Base-by-base conservation (phyloP, 1,284 basidiomycete genomes). In the Sutorius eximius region DNA sequence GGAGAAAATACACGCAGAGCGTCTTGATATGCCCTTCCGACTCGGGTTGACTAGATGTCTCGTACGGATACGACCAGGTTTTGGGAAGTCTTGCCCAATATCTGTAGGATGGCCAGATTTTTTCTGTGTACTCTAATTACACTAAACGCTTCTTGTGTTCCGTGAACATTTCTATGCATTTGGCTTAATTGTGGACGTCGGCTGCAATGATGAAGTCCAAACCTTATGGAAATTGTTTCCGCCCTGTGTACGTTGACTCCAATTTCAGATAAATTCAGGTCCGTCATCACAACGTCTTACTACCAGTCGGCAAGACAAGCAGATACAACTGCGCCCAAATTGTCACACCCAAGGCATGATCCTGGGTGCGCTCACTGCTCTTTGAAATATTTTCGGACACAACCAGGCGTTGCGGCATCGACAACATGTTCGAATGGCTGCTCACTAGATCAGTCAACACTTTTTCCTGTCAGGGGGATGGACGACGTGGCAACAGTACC, bases 231-330 rank as follows among this genome's bases (percentile, higher is more conserved):
- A 57, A 44, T 45, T 36, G 44, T 42, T 49, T 51, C 45, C 50
- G 20, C 22, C 24, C 37, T 40, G 44, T 66, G 51, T 62, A 67
- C 57, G 47, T 57, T 52, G 53, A 55, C 10, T 22, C 61, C 55
- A 41, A 63, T 59, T 55, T 51, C 33, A 63, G 69, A 34, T 57
- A 71, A 54, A 68, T 71, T 68, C 57, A 68, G 66, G 69, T 45
- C 54, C 55, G 13, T 48, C 3, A 36, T 54, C 42, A 48, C 54
- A 36, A 29, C 49, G 45, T 48, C 24, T 40, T 43, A 33, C 42
- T 41, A 16, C 46, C 29, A 30, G 56, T 51, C 12, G 27, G 32
- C 42, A 55, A 38, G 48, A 36, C 30, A 30, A 15, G 15, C 32
- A 43, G 41, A 49, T 47, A 27, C 22, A 33, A 13, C 30, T 42